These are phyloP conservation scores for Aspergillus haitiensis DNA, from an alignment of 495 filamentous ascomycete species.

Conservation along the genomic window DNA sequence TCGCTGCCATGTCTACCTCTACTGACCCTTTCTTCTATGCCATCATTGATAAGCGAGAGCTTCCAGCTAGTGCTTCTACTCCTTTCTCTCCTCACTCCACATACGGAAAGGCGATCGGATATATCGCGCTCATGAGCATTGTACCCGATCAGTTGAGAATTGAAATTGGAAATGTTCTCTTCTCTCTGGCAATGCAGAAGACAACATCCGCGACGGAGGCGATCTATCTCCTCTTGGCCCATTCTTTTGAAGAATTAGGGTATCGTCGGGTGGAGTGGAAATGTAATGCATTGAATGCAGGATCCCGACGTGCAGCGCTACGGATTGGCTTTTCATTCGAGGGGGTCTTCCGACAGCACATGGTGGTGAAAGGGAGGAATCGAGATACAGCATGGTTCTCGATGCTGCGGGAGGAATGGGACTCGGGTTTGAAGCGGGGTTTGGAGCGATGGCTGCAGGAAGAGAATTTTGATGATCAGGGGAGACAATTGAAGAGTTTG, in stretches of 20 bases:
- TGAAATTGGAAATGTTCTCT: constrained; percentile 55
- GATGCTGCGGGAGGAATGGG: constrained; percentile 54
- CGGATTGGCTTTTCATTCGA: constrained; percentile 56
- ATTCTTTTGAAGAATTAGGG: constrained; percentile 51
- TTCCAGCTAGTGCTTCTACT: background rate
- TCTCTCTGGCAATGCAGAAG: constrained; percentile 44
- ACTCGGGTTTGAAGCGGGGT: constrained; percentile 39
- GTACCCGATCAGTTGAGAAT: constrained; percentile 36
- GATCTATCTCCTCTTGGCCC: constrained; percentile 47
- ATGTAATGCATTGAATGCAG: constrained; percentile 50
- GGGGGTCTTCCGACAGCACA: constrained; percentile 56
- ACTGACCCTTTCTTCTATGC: constrained; percentile 44
- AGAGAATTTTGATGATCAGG: constrained; percentile 50
- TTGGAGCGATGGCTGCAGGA: constrained; percentile 50
- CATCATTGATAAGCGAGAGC: constrained; percentile 34
- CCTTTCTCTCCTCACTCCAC: background rate
- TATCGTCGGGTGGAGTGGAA: constrained; percentile 62
- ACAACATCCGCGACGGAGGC: constrained; percentile 53
- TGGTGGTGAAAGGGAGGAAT: constrained; percentile 55
- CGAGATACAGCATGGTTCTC: constrained; percentile 59
- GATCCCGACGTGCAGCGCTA: constrained; percentile 48
- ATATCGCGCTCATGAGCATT: constrained; percentile 46
- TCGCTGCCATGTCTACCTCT: constrained; percentile 30
- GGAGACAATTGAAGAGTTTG: constrained; percentile 43
- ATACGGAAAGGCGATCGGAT: constrained; percentile 37